phyloP scores from a whole-genome alignment of 2,329 filamentous ascomycete species.

The Alternaria sp. region DNA sequence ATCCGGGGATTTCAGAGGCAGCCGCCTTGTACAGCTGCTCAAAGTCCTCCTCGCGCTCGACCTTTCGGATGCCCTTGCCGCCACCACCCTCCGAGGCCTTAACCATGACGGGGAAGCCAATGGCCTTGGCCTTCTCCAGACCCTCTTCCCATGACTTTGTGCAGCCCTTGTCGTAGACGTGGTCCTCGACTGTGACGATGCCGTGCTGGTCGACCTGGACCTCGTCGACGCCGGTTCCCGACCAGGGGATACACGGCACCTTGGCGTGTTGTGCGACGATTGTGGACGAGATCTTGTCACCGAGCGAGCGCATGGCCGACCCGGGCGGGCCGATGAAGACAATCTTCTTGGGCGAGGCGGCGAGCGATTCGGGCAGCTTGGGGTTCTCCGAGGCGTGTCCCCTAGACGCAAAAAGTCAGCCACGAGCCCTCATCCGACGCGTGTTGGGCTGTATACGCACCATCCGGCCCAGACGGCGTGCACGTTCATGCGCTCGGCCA shows the following conservation, averaged over 20 bases:
- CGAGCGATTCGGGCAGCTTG: slow-evolving; percentile 92
- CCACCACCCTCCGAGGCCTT: slow-evolving; percentile 99
- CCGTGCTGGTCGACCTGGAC: slow-evolving; percentile 80
- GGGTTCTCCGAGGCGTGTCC: slow-evolving; percentile 99
- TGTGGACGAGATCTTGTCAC: slow-evolving; percentile 99
- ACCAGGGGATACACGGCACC: slow-evolving; percentile 99
- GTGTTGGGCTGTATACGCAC: slow-evolving; percentile 59
- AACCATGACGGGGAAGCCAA: slow-evolving; percentile 99
- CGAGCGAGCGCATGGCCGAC: slow-evolving; percentile 97
- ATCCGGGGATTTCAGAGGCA: slow-evolving; percentile 95
- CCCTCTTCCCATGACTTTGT: slow-evolving; percentile 90
- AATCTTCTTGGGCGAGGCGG: slow-evolving; percentile 96
- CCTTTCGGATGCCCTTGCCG: slow-evolving; percentile 99
- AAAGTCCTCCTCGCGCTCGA: slow-evolving; percentile 83
- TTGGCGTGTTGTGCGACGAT: slow-evolving; percentile 97
- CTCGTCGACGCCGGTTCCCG: slow-evolving; percentile 84
- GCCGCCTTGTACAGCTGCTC: slow-evolving; percentile 90
- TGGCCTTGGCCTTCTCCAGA: slow-evolving; percentile 81
- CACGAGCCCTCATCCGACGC: not conserved
- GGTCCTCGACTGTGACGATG: slow-evolving; percentile 89
- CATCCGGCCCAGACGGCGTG: slow-evolving; percentile 99
- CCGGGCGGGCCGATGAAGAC: slow-evolving; percentile 98
- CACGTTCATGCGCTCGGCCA: slow-evolving; percentile 97
- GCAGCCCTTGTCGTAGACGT: slow-evolving; percentile 88
- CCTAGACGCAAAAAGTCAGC: slow-evolving; percentile 31